Base-by-base conservation (phyloP, 2,329 filamentous ascomycete species). In the Fusarium sp. region DNA sequence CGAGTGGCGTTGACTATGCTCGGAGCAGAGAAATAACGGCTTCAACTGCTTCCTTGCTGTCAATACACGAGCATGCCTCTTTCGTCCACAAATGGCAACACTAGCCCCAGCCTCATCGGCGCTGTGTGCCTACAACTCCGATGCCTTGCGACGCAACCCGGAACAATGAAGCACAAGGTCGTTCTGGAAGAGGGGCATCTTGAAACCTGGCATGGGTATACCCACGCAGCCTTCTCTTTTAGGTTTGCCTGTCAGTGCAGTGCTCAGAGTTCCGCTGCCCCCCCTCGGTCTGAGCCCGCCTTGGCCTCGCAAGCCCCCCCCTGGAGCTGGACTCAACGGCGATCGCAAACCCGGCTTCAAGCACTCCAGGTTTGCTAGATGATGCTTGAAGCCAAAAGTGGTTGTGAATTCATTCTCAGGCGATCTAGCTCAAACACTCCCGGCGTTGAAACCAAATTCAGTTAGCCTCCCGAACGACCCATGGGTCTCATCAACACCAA, bases 381-480 rank as follows among this genome's bases (percentile, higher is more conserved):
- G 67, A 42, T 44, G 44, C 38, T 25, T 55, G 33, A 44, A 49
- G 64, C 31, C 27, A 27, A 65, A 49, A 61, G 20, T 20, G 16
- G 31, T 34, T 59, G 14, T 27, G 44, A 49, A 49, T 29, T 13
- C 58, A 49, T 29, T 13, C 58, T 42, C 40, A 20, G 44, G 51
- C 27, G 58, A 59, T 68, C 57, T 53, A 62, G 53, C 57, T 63
- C 51, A 58, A 69, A 66, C 62, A 49, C 64, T 33, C 62, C 70
- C 72, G 72, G 72, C 49, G 58, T 62, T 69, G 53, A 25, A 34
- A 34, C 68, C 62, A 55, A 31, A 74, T 67, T 9, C 13, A 74
- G 72, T 51, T 74, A 74, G 72, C 36, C 58, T 54, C 58, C 38
- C 31, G 44, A 16, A 25, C 23, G 23, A 55, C 34, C 51, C 44